Base-by-base conservation (phyloP, 495 filamentous ascomycete species). In the Thermothielavioides terrestris region DNA sequence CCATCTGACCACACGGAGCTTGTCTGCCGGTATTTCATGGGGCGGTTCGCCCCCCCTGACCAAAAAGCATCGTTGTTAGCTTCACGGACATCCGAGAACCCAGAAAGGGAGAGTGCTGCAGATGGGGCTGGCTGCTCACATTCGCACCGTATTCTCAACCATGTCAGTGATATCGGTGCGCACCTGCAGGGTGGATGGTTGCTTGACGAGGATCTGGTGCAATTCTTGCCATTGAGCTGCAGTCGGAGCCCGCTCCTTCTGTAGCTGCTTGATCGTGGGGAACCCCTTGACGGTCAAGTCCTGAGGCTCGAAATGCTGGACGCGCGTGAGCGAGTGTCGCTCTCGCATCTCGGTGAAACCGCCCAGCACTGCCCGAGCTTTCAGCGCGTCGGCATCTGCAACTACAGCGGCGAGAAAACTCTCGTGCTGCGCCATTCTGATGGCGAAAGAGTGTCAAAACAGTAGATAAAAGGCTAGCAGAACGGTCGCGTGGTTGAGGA, bases 371-470 rank as follows among this genome's bases (percentile, higher is more conserved):
- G 68, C 60, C 9, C 64, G 62, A 2, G 71, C 66, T 51, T 58
- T 68, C 5, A 48, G 17, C 21, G 63, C 60, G 26, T 71, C 66
- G 23, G 25, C 42, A 15, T 66, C 62, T 12, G 51, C 45, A 21
- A 73, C 64, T 10, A 65, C 41, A 1, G 65, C 62, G 1, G 68
- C 67, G 37, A 75, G 57, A 40, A 73, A 72, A 14, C 73, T 58
- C 40, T 76, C 73, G 54, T 70, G n/a, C n/a, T n/a, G n/a, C n/a
- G n/a, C n/a, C n/a, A n/a, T n/a, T n/a, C n/a, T n/a, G n/a, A n/a
- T n/a, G n/a, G n/a, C n/a, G n/a, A n/a, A n/a, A n/a, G n/a, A n/a
- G n/a, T n/a, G n/a, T n/a, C n/a, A n/a, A n/a, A n/a, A n/a, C n/a
- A n/a, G n/a, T n/a, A n/a, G n/a, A n/a, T n/a, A n/a, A n/a, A n/a